A percentile compares a stretch with the other conserved stretches of the same genome.
These are phyloP conservation scores for Nemania abortiva DNA, from an alignment of 2,329 filamentous ascomycete species.

Conservation along the genomic window DNA sequence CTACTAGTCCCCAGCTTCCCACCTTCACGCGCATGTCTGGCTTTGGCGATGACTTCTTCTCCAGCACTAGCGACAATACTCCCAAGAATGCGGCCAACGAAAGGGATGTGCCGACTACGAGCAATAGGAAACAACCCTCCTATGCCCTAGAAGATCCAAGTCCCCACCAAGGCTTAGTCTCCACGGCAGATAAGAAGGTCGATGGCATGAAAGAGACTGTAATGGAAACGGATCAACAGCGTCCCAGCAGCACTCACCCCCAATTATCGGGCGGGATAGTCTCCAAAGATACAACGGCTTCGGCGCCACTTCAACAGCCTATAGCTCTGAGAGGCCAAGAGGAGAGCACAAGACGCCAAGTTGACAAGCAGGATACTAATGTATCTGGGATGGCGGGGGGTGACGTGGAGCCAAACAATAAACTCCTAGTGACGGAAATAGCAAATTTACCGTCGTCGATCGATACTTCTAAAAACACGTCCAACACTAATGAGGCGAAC, in stretches of 20 bases:
- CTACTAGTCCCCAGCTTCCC: conserved; percentile 69
- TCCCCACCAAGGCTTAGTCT: conserved; percentile 36
- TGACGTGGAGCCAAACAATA: conserved; percentile 40
- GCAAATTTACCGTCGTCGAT: conserved; percentile 42
- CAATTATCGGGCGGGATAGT: conserved; percentile 50
- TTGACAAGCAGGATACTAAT: conserved; percentile 36
- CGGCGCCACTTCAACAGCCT: conserved; percentile 38
- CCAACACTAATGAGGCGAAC: conserved; percentile 27
- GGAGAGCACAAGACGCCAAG: conserved; percentile 26
- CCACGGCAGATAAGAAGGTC: conserved; percentile 20
- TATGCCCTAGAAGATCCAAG: conserved; percentile 43
- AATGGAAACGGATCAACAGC: background rate
- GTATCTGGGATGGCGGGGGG: conserved; percentile 37
- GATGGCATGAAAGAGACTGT: conserved; percentile 27
- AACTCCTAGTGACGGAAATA: conserved; percentile 42
- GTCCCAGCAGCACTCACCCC: conserved; percentile 33
- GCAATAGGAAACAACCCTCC: conserved; percentile 31
- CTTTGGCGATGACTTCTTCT: conserved; percentile 71
- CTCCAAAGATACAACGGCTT: conserved; percentile 44
- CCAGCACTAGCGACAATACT: conserved; percentile 47
- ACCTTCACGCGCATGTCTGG: conserved; percentile 69
- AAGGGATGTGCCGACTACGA: conserved; percentile 14
- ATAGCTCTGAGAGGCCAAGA: conserved; percentile 44
- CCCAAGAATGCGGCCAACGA: background rate
- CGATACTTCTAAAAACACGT: conserved; percentile 21